phyloP scores from a whole-genome alignment of 176 grass and related monocot genomes.

The Musa schizocarpa region DNA sequence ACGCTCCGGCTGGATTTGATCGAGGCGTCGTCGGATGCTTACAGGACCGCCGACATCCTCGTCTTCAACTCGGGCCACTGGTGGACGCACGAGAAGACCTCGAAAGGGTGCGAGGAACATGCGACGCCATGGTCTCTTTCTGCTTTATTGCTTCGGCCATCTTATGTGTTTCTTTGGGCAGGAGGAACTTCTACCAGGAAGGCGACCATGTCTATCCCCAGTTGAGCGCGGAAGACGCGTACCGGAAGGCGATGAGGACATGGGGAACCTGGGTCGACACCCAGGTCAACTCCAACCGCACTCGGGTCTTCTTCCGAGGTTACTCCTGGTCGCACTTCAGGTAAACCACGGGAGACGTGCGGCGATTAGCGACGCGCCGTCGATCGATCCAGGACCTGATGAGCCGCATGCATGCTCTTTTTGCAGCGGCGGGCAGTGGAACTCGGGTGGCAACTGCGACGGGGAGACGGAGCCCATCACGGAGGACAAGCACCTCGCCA shows the following conservation, averaged over 20 bases:
- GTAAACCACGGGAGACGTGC: conserved; percentile 4
- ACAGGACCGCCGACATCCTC: conserved; percentile 68
- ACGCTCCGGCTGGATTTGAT: conserved; percentile 82
- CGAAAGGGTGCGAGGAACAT: conserved; percentile 45
- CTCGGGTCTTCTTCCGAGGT: conserved; percentile 72
- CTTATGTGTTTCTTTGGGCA: conserved; percentile 1
- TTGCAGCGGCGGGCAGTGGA: conserved; percentile 85
- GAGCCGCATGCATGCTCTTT: background rate
- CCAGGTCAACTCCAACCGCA: conserved; percentile 48
- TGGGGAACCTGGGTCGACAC: conserved; percentile 83
- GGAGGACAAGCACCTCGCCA: conserved; percentile 46
- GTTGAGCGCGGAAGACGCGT: conserved; percentile 74
- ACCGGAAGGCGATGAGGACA: conserved; percentile 58
- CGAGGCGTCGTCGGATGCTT: conserved; percentile 31
- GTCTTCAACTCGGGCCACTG: conserved; percentile 94
- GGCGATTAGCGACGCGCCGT: background rate
- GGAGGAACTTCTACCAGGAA: conserved; percentile 89
- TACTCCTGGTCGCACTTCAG: conserved; percentile 90
- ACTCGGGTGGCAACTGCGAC: conserved; percentile 81
- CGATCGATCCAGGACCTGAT: too few relatives aligned
- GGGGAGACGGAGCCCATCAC: conserved; percentile 73
- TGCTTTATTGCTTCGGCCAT: too few relatives aligned
- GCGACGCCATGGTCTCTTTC: too few relatives aligned
- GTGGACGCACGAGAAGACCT: conserved; percentile 97
- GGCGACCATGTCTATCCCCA: conserved; percentile 49